A percentile compares a stretch with the other conserved stretches of the same genome.
phyloP scores from a whole-genome alignment of 2,329 filamentous ascomycete species.

The Xylariaceae sp. region DNA sequence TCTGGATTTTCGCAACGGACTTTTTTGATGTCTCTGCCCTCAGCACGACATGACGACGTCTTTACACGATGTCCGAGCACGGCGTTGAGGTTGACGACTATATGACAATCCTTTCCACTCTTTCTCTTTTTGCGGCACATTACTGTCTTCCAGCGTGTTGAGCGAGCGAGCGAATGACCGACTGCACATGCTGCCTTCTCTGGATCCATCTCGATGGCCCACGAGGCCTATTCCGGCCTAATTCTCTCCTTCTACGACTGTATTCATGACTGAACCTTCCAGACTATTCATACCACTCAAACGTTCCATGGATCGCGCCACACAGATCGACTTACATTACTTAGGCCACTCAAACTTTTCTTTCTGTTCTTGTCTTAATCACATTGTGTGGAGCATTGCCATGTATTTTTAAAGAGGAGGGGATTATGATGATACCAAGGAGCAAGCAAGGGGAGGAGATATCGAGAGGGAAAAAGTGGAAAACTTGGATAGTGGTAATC shows the following conservation, averaged over 20 bases:
- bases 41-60: conserved; percentile 12
- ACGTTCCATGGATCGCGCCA: neutral
- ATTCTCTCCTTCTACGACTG: neutral
- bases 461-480: conserved; percentile 4
- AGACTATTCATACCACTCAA: too few relatives aligned
- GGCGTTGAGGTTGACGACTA: conserved; percentile 26
- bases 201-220: too few relatives aligned
- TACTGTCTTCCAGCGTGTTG: neutral
- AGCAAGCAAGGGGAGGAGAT: neutral
- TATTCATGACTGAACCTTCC: neutral
- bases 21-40: conserved; percentile 14
- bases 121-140: conserved; percentile 3
- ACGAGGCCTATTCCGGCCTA: too few relatives aligned
- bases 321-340: neutral
- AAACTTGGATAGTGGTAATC: conserved; percentile 17
- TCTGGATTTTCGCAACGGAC: conserved; percentile 14
- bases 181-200: neutral
- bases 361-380: neutral
- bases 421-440: neutral
- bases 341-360: neutral
- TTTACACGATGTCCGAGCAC: conserved; percentile 20
- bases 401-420: neutral
- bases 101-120: conserved; percentile 1
- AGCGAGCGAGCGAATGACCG: conserved; percentile 1
- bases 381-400: neutral